Evolutionary conservation across 2,329 filamentous ascomycete species (phyloP), one percentile per base, ranked within the genome.

Genomic region (Fusarium dlaminii): DNA sequence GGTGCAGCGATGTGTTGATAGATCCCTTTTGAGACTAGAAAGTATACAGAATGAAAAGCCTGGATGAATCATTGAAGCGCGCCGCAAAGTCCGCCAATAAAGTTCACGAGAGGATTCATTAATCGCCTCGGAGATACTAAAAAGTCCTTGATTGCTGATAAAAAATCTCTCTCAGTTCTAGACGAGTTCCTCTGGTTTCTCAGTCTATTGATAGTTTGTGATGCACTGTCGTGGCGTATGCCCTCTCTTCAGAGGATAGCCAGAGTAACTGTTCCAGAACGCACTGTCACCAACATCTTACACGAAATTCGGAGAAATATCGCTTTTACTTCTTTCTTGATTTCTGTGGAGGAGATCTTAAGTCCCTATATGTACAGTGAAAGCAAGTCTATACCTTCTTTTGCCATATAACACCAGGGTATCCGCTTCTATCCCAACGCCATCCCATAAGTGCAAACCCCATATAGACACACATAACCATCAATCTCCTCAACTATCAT

Each of bases 361-460:
- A 30, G 32, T 24, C 56, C 24, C 42, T n/a, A 58, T 51, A 37
- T 51, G 22, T 58, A 37, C 30, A 30, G 5, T 57, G 59, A 36
- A 58, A 37, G 29, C 42, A 48, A 52, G 59, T 70, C 55, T 73
- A 70, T 42, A 42, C 46, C 17, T 43, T 42, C 27, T 49, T 57
- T 60, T 70, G 24, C 22, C 15, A 29, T 40, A 18, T 49, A 62
- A 59, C 45, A 66, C 46, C 56, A 30, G 46, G 55, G 58, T 71
- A 63, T 68, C 62, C 62, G 17, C 30, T 36, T 70, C 42, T 71
- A 74, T 27, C 42, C 57, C 24, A 62, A 74, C 63, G 67, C 74
- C 61, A 46, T 20, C 27, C 32, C 29, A 18, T 18, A 30, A 69
- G 18, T 46, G 32, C 30, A 36, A 42, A 29, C 24, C 10, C 40